Conservation (phyloP, 805 yeast species). For the Yarrowia sp. region DNA sequence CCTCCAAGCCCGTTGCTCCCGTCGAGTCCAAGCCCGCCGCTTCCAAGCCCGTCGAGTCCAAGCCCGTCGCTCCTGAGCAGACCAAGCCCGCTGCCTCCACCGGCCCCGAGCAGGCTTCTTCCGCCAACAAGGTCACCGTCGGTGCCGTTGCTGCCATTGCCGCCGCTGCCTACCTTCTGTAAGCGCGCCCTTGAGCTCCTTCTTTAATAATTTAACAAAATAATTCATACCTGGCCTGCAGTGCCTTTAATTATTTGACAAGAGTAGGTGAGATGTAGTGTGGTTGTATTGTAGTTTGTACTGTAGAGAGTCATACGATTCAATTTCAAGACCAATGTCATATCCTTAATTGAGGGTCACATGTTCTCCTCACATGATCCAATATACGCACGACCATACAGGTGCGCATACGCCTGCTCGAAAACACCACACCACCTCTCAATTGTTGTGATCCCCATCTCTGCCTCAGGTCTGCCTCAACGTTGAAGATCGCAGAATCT, state of each 20-base stretch:
- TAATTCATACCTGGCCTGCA: slow-evolving; percentile 25
- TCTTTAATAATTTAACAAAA: slow-evolving; percentile 19
- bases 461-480: no score
- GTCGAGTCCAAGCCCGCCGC: slow-evolving; percentile 27
- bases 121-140: slow-evolving; percentile 34
- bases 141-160: slow-evolving; percentile 53
- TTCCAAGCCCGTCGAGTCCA: slow-evolving; percentile 26
- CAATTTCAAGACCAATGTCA: no score
- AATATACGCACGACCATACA: no score
- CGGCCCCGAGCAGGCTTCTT: slow-evolving; percentile 30
- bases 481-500: no score
- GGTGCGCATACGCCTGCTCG: no score
- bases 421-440: no score
- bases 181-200: slow-evolving; percentile 33
- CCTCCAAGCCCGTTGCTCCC: slow-evolving; percentile 27
- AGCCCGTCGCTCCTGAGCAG: slow-evolving; percentile 8
- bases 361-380: no score
- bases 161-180: slow-evolving; percentile 52
- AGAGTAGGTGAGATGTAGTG: no score
- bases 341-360: no score
- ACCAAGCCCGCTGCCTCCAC: slow-evolving; percentile 29
- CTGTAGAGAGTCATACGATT: no score
- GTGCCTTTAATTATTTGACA: neutral
- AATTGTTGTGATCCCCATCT: no score
- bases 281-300: no score